Conservation (phyloP, 202 grass and related monocot species). For the Hordeum pubiflorum region DNA sequence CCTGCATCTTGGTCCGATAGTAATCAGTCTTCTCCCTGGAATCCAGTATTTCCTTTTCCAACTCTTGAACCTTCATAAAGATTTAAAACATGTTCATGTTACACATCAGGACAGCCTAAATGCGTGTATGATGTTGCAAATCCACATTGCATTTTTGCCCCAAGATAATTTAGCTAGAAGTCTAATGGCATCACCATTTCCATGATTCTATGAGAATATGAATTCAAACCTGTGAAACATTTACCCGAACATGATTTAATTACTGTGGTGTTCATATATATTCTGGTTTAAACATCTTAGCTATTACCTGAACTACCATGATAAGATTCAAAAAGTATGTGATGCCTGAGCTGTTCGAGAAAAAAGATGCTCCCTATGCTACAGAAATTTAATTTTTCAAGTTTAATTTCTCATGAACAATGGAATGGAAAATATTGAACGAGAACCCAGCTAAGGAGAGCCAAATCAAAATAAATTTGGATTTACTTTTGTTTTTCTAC, state of each 20-base stretch:
- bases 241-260: not conserved
- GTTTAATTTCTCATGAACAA: not conserved
- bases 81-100: not conserved
- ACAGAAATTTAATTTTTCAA: slow-evolving; percentile 11
- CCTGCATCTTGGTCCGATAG: slow-evolving; percentile 96
- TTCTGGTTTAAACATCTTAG: not conserved
- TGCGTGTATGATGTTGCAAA: slow-evolving; percentile 5
- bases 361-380: not conserved
- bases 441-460: not conserved
- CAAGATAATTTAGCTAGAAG: slow-evolving; percentile 10
- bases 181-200: not conserved
- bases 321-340: slow-evolving; percentile 5
- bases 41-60: slow-evolving; percentile 98
- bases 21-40: slow-evolving; percentile 94
- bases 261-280: not conserved
- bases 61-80: slow-evolving; percentile 86
- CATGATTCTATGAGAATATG: not conserved
- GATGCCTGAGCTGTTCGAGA: not conserved
- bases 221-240: slow-evolving; percentile 12
- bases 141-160: not conserved
- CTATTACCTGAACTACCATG: not conserved
- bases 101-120: slow-evolving; percentile 17
- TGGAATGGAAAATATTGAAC: not conserved
- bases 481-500: not conserved
- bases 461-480: not conserved